Conservation (phyloP, 345 rosid genomes). For the Arabis hirsuta region DNA sequence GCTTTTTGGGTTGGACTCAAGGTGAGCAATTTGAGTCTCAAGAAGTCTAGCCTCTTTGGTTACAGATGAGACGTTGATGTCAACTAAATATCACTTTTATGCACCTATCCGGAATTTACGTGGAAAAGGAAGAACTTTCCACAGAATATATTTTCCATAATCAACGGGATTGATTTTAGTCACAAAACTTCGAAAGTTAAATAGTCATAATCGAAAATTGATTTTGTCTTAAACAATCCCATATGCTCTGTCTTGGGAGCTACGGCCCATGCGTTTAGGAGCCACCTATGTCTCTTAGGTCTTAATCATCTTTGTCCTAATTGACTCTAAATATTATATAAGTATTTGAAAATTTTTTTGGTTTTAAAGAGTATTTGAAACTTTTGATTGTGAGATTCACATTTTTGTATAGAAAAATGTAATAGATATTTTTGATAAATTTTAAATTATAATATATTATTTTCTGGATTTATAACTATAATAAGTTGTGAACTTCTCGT, state of each 20-base stretch:
- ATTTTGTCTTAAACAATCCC: conserved; percentile 40
- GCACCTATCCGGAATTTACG: background rate
- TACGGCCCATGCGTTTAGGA: conserved; percentile 39
- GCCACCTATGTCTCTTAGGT: conserved; percentile 38
- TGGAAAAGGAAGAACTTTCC: background rate
- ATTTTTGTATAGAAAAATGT: background rate
- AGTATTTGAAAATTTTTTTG: background rate
- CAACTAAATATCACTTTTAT: background rate
- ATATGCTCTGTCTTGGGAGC: conserved; percentile 42
- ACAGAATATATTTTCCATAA: conserved; percentile 6
- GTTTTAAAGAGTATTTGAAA: background rate
- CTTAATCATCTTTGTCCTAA: conserved; percentile 39
- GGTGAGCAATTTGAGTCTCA: background rate
- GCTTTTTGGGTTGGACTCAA: background rate
- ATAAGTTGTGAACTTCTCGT: too few relatives aligned
- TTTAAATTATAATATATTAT: background rate
- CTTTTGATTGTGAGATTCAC: conserved; percentile 8
- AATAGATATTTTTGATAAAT: background rate
- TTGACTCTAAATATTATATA: background rate
- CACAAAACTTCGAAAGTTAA: conserved; percentile 28
- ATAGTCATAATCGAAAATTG: conserved; percentile 27
- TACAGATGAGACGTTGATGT: background rate
- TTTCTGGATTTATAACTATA: background rate
- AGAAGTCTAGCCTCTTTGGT: background rate
- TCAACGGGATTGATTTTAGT: conserved; percentile 33